Percentiles rank a stretch among this genome's conserved stretches.
Conservation (phyloP, 2,329 filamentous ascomycete genomes). For the Incumbomyces delicatus region DNA sequence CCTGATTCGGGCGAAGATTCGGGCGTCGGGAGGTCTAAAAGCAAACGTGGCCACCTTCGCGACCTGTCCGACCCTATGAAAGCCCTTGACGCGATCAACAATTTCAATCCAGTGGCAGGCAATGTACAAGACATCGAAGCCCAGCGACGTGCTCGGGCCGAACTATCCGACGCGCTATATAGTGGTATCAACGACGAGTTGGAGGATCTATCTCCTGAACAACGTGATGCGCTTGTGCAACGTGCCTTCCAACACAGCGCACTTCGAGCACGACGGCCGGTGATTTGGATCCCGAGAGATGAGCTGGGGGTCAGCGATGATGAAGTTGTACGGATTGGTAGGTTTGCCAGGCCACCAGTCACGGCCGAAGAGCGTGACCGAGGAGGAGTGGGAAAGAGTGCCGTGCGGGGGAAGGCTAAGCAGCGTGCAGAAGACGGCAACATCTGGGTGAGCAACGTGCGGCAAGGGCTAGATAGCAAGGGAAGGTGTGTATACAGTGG, state of each 20-base stretch:
- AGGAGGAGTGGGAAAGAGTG: background rate
- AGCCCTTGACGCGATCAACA: constrained; percentile 19
- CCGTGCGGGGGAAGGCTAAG: background rate
- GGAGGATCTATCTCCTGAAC: constrained; percentile 82
- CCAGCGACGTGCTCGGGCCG: constrained; percentile 46
- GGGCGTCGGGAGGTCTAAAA: background rate
- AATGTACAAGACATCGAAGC: constrained; percentile 57
- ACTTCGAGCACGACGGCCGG: constrained; percentile 70
- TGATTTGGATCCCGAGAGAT: constrained; percentile 89
- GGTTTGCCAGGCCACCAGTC: constrained; percentile 46
- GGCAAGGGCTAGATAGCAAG: constrained; percentile 76
- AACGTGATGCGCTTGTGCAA: constrained; percentile 73
- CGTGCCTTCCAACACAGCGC: constrained; percentile 88
- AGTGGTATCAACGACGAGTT: constrained; percentile 84
- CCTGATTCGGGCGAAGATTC: background rate
- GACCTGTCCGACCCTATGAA: constrained; percentile 11
- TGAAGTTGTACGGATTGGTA: constrained; percentile 68
- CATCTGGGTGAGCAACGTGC: constrained; percentile 92
- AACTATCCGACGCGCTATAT: constrained; percentile 71
- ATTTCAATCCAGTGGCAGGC: constrained; percentile 27
- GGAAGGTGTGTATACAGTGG: constrained; percentile 72
- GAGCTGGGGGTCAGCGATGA: constrained; percentile 85
- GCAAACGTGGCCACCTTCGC: constrained; percentile 1
- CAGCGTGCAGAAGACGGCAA: constrained; percentile 27
- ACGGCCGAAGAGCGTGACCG: constrained; percentile 28